These are phyloP conservation scores for Leptodontidium sp. DNA, from an alignment of 2,329 filamentous ascomycete genomes.

Conservation along the genomic window DNA sequence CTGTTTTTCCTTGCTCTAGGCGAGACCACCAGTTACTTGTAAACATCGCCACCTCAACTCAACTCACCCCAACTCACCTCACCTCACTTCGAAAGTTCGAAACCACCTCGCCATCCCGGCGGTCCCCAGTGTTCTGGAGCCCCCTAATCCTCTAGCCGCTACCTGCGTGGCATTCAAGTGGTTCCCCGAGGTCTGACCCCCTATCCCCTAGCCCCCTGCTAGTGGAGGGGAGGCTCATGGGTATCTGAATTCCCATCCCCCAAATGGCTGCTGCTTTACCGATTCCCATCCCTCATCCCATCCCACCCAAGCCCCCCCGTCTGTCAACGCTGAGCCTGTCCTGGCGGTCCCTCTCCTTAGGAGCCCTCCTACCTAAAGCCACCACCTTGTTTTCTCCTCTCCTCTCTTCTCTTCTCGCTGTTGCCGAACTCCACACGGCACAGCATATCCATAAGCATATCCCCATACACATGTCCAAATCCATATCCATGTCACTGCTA, in stretches of 20 bases:
- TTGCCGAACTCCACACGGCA: slow-evolving; percentile 10
- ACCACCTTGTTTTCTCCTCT: not conserved
- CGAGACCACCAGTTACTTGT: too few relatives aligned
- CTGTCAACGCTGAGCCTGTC: not conserved
- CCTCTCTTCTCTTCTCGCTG: not conserved
- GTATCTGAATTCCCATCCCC: slow-evolving; percentile 22
- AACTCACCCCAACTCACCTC: not conserved
- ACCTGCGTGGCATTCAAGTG: not conserved
- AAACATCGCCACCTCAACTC: not conserved
- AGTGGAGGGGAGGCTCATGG: slow-evolving; percentile 7
- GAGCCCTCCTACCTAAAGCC: not conserved
- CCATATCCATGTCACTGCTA: not conserved
- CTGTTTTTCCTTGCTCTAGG: too few relatives aligned
- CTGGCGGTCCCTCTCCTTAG: not conserved
- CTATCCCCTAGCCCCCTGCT: not conserved
- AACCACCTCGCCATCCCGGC: slow-evolving; percentile 1
- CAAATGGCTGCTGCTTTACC: slow-evolving; percentile 18
- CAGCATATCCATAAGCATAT: not conserved
- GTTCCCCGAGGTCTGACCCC: not conserved
- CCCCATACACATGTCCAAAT: not conserved
- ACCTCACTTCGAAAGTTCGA: not conserved
- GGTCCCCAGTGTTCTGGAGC: not conserved
- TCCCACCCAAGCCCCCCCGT: not conserved
- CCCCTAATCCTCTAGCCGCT: not conserved
- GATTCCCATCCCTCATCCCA: not conserved